A percentile compares a stretch with the other conserved stretches of the same genome.
Conservation (phyloP, 306 rosid genomes). For the Carpinus fangiana region DNA sequence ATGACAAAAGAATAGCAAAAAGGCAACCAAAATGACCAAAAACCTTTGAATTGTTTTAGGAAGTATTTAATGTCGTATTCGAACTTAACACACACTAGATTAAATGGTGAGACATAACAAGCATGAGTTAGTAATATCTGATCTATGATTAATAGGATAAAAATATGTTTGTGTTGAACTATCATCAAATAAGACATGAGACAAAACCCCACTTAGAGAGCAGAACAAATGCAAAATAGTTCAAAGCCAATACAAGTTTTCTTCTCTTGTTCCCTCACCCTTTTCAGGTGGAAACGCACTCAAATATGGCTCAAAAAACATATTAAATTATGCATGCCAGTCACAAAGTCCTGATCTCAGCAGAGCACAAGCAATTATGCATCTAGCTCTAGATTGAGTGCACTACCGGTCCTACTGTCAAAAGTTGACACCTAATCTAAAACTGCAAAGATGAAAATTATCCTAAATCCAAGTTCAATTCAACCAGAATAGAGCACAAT, state of each 20-base stretch:
- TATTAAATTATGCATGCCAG: neutral
- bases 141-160: neutral
- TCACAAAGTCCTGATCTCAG: neutral
- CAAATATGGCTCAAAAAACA: neutral
- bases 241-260: neutral
- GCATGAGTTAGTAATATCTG: neutral
- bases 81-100: neutral
- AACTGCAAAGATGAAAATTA: neutral
- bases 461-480: constrained; percentile 1
- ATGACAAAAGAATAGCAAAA: no score
- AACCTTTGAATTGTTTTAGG: neutral
- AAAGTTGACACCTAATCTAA: neutral
- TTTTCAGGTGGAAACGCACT: neutral
- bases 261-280: neutral
- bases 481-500: constrained; percentile 13
- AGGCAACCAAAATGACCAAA: no score
- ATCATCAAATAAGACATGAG: neutral
- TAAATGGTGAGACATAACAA: neutral
- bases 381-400: neutral
- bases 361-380: neutral
- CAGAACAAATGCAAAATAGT: neutral
- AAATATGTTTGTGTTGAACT: neutral
- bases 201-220: neutral
- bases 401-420: constrained; percentile 1
- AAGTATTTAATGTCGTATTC: neutral